phyloP scores from a whole-genome alignment of 2,329 filamentous ascomycete species.

The Ophiocordyceps camponoti-leonardi region DNA sequence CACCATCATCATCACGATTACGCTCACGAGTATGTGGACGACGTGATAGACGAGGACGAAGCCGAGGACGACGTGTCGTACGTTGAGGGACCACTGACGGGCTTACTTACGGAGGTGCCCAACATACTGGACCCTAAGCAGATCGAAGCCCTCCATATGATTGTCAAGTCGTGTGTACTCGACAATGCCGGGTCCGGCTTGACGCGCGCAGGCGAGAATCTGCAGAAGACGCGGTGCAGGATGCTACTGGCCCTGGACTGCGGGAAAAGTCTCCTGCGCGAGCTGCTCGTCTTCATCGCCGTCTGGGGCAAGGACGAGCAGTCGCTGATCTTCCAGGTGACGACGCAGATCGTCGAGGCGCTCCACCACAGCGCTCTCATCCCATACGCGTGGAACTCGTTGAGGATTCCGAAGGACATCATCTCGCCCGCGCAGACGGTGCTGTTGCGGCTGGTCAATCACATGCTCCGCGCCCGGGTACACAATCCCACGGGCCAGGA shows the following conservation, averaged over 20 bases:
- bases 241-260: constrained; percentile 81
- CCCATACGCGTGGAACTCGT: constrained; percentile 81
- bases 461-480: constrained; percentile 55
- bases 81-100: constrained; percentile 61
- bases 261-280: constrained; percentile 72
- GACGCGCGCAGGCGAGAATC: constrained; percentile 54
- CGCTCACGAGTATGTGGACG: constrained; percentile 28
- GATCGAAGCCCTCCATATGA: constrained; percentile 93
- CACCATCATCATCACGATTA: constrained; percentile 20
- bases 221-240: constrained; percentile 80
- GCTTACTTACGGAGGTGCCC: constrained; percentile 80
- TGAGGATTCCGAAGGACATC: constrained; percentile 86
- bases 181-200: constrained; percentile 58
- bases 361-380: constrained; percentile 79
- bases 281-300: constrained; percentile 88
- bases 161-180: constrained; percentile 87
- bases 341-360: constrained; percentile 87
- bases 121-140: constrained; percentile 88
- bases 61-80: constrained; percentile 65
- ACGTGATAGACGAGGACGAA: constrained; percentile 48
- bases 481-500: constrained; percentile 25
- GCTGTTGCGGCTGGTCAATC: constrained; percentile 75
- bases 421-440: constrained; percentile 91
- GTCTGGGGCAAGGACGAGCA: constrained; percentile 93
- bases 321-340: constrained; percentile 90